Percentiles rank a stretch among this genome's conserved stretches.
Conservation (phyloP, 2,329 filamentous ascomycete genomes). For the Alternaria sp. region DNA sequence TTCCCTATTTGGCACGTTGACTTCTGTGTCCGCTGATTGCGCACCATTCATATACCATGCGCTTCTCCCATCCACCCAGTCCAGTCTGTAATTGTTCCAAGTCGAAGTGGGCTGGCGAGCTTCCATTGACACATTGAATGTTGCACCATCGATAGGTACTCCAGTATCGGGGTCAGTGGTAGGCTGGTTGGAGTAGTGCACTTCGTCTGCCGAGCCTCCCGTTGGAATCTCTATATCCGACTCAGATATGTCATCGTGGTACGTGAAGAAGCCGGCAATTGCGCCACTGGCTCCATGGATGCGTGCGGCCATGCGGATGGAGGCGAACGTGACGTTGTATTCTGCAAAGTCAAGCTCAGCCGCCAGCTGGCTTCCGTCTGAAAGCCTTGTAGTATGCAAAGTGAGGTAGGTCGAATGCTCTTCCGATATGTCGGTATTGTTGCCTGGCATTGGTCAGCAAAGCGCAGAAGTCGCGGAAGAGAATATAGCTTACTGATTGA, state of each 20-base stretch:
- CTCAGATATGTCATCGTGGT: conserved; percentile 21
- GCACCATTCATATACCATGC: conserved; percentile 23
- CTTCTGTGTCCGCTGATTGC: conserved; percentile 6
- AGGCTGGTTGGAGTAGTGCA: conserved; percentile 23
- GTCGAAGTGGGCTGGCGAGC: background rate
- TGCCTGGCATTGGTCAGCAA: background rate
- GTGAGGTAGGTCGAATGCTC: conserved; percentile 9
- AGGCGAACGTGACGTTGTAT: conserved; percentile 21
- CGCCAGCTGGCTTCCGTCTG: conserved; percentile 13
- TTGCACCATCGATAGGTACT: conserved; percentile 15
- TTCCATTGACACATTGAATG: conserved; percentile 17
- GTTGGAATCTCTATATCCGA: conserved; percentile 26
- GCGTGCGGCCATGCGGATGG: conserved; percentile 19
- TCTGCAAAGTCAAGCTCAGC: conserved; percentile 20
- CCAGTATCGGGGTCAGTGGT: conserved; percentile 14
- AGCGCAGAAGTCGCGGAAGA: background rate
- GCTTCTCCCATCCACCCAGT: conserved; percentile 16
- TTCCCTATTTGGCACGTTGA: conserved; percentile 16
- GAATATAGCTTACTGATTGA: conserved; percentile 15
- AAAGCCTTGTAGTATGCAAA: conserved; percentile 12
- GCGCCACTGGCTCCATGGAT: conserved; percentile 19
- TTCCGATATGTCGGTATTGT: background rate
- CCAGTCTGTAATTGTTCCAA: conserved; percentile 24
- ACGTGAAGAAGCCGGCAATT: conserved; percentile 24
- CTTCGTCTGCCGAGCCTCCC: background rate